Base-by-base conservation (phyloP, 2,329 filamentous ascomycete genomes). In the Aspergillus sp. region DNA sequence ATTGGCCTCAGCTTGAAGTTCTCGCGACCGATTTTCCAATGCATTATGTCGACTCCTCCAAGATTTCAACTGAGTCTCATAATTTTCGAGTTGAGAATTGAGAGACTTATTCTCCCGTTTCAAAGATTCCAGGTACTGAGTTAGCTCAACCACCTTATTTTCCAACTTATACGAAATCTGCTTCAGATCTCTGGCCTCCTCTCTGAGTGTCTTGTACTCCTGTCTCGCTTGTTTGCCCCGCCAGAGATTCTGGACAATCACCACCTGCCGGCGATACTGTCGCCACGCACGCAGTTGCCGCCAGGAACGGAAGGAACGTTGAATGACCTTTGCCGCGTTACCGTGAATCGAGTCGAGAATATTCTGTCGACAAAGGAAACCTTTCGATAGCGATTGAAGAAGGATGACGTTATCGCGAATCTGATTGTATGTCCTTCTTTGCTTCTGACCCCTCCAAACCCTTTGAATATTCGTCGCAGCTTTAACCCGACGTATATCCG, bases 121-220 rank as follows among this genome's bases (percentile, higher is more conserved):
- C 84, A 96, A 89, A 9, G 91, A 88, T 64, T 95, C 93, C 67
- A 99, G 79, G 50, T 89, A 91, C 75, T 99, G 95, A 1, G 95
- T 99, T 70, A 99, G 84, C 79, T 99, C 95, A 62, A 99, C 91
- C 62, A 99, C 95, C 86, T 99, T 99, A 84, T 99, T 98, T 77
- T 99, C 95, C 68, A 99, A 82, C 82, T 96, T 98, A 83, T 99
- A 99, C 2, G 95, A 98, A 67, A 99, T 99, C 77, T 98, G 93
- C 83, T 98, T 98, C 74, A 99, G 85, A 80, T 99, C 96, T 71
- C 95, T 90, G 64, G 95, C 95, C 77, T 99, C 95, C 77, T 97
- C 93, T 66, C 95, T 91, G 61, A 96, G 80, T 67, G 82, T 86
- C 85, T 96, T 98, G 83, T 99, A 99, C 49, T 86, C 87, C 65